Evolutionary conservation across 2,329 filamentous ascomycete species (phyloP).

Genomic region (Akanthomyces uredinophilus): DNA sequence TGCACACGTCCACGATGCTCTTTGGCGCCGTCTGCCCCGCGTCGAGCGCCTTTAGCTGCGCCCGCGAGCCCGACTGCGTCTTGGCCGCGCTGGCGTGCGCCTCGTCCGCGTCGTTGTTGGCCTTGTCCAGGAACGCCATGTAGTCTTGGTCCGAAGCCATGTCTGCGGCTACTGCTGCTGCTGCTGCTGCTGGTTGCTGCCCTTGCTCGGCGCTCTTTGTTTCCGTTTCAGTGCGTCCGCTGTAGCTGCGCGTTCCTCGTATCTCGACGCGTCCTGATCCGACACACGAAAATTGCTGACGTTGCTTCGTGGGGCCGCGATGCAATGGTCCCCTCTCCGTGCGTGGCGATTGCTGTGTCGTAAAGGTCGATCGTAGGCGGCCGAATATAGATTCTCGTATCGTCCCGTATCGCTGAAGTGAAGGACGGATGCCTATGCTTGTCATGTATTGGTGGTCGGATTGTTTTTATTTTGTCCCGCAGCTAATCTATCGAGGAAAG

Average conservation of each 20-base stretch:
- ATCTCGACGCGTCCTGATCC: neutral
- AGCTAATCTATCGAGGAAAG: neutral
- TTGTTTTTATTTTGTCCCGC: neutral
- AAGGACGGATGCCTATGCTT: neutral
- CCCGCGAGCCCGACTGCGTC: conserved; percentile 18
- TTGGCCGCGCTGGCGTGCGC: conserved; percentile 37
- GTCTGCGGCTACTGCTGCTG: conserved; percentile 19
- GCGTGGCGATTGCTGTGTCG: neutral
- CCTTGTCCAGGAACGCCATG: conserved; percentile 78
- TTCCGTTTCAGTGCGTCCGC: neutral
- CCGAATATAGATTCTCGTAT: conserved; percentile 1
- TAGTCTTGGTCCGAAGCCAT: conserved; percentile 82
- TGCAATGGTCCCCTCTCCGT: neutral
- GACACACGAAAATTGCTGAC: neutral
- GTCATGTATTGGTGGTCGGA: neutral
- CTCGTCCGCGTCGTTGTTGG: conserved; percentile 70
- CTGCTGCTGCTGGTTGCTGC: neutral
- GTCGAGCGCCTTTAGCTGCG: conserved; percentile 49
- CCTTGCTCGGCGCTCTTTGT: neutral
- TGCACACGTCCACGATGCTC: conserved; percentile 44
- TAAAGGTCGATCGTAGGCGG: neutral
- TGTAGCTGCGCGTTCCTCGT: neutral
- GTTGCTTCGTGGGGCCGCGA: conserved; percentile 11
- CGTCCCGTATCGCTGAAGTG: neutral
- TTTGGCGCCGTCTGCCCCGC: conserved; percentile 55